Conservation (phyloP, 129 eudicot genomes). For the Erigeron canadensis region DNA sequence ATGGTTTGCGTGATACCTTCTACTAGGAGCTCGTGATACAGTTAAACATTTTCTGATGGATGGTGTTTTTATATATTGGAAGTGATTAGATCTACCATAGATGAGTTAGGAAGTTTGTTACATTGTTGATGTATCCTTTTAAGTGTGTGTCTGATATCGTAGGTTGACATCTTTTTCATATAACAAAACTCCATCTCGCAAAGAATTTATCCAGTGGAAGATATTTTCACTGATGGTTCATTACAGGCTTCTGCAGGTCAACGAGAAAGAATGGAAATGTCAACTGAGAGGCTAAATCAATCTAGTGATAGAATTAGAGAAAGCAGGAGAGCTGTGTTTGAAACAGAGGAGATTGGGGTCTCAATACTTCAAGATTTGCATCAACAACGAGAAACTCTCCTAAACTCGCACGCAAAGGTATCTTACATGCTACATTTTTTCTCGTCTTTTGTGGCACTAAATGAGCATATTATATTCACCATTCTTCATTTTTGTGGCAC, state of each 20-base stretch:
- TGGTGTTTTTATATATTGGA: too few species aligned
- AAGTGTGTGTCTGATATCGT: too few species aligned
- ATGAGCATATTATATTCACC: not conserved
- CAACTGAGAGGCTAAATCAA: conserved; percentile 84
- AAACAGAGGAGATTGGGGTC: conserved; percentile 91
- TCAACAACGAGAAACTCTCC: conserved; percentile 91
- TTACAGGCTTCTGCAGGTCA: conserved; percentile 79
- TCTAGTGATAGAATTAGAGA: conserved; percentile 85
- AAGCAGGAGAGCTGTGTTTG: conserved; percentile 80
- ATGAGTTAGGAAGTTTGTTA: too few species aligned
- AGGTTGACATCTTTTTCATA: too few species aligned
- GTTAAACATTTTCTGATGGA: too few species aligned
- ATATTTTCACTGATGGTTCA: conserved; percentile 15
- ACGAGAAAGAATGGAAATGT: conserved; percentile 68
- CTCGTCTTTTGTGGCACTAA: not conserved
- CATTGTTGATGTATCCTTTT: too few species aligned
- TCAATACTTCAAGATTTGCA: conserved; percentile 90
- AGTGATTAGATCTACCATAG: too few species aligned
- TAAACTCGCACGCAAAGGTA: conserved; percentile 85
- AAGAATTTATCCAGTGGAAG: not conserved
- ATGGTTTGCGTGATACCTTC: too few species aligned
- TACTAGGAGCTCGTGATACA: too few species aligned
- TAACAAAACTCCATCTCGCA: too few species aligned
- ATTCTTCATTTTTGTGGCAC: not conserved
- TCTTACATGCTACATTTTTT: not conserved